These are phyloP conservation scores for Solanum hybrid DNA, from an alignment of 305 asterid species.

Conservation along the genomic window DNA sequence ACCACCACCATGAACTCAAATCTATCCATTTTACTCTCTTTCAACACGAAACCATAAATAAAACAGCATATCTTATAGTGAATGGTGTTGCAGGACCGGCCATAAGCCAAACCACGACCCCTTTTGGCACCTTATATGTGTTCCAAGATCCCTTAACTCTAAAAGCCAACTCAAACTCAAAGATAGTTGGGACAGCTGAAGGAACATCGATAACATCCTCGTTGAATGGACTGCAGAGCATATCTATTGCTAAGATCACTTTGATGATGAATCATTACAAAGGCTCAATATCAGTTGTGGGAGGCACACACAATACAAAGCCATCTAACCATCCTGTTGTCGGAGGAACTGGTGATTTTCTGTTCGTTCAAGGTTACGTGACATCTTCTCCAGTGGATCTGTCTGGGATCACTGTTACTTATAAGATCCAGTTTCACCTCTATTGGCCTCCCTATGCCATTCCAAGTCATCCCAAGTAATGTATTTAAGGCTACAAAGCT, in stretches of 20 bases:
- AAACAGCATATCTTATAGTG: conserved; percentile 12
- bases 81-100: conserved; percentile 14
- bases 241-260: conserved; percentile 13
- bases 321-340: conserved; percentile 14
- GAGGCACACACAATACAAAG: conserved; percentile 15
- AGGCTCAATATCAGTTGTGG: conserved; percentile 13
- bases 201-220: conserved; percentile 16
- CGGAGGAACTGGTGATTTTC: conserved; percentile 20
- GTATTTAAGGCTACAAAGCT: background rate
- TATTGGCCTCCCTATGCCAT: conserved; percentile 18
- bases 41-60: conserved; percentile 21
- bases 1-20: conserved; percentile 4
- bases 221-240: conserved; percentile 14
- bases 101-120: conserved; percentile 12
- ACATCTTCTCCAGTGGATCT: conserved; percentile 19
- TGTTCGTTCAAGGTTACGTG: conserved; percentile 16
- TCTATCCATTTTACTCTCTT: conserved; percentile 14
- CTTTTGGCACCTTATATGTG: conserved; percentile 15
- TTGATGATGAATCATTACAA: conserved; percentile 11
- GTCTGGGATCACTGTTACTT: conserved; percentile 9
- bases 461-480: background rate
- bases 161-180: background rate
- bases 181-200: conserved; percentile 11
- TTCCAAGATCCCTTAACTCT: conserved; percentile 20
- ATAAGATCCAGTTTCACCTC: conserved; percentile 13